Evolutionary conservation across 73 alveolate species (phyloP), one percentile per base, ranked within the genome.

Genomic region (Urostyla sp.): DNA sequence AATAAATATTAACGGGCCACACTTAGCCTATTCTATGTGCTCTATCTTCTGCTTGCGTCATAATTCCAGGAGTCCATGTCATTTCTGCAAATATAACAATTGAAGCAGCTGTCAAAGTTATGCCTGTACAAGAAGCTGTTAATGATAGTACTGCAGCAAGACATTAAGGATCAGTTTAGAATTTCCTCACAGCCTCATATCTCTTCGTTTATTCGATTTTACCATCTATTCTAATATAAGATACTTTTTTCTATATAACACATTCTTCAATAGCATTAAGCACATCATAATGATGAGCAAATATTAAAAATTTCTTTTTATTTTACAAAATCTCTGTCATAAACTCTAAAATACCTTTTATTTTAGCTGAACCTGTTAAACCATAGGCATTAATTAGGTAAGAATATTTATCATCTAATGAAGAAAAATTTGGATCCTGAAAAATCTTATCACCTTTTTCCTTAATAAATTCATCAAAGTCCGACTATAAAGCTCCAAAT

Each of bases 31-130:
- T 96, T 48, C 99, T 76, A 88, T 97, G 99, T n/a, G 98, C 98
- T 56, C 99, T 79, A 84, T 97, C 99, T 79, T 97, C 99, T 32
- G 99, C 99, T 90, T 97, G 95, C 27, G 94, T 84, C 98, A 95
- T 95, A 35, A 97, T 80, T 8, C 96, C 98, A 37, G 97, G 98
- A 30, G 97, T 88, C 97, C 98, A 93, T 44, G 76, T 86, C 92
- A 59, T 87, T 28, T 98, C 95, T 35, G 97, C 91, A n/a, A 98
- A 96, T 57, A 97, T 80, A 16, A 99, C 99, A 26, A 88, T 73
- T 0, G 97, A 92, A 45, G 98, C 97, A 4, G 99, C 98, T 5
- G 98, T 91, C 74, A 95, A 75, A 31, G 98, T 95, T 57, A 95
- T 81, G 13, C 99, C 99, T 52, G 95, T 87, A 48, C 95, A 91